Conservation (phyloP, 441 rosid species). For the Syzygium syzygioides region DNA sequence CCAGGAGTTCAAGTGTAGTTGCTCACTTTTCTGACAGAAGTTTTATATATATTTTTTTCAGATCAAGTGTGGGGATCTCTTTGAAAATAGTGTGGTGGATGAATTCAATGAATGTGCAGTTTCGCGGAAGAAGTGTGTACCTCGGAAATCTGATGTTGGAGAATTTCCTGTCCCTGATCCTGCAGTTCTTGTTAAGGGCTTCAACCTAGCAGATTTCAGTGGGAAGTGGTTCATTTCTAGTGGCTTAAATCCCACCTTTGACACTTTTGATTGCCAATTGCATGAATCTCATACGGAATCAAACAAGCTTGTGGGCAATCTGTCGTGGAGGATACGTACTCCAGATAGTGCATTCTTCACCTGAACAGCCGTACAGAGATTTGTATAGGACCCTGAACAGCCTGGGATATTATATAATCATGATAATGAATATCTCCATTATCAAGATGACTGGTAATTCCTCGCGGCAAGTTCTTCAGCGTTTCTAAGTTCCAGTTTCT, state of each 20-base stretch:
- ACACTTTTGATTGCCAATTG: slow-evolving; percentile 76
- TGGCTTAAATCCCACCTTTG: slow-evolving; percentile 91
- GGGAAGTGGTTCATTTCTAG: slow-evolving; percentile 91
- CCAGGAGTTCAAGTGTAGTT: neutral
- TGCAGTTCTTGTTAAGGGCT: slow-evolving; percentile 57
- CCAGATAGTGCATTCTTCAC: slow-evolving; percentile 80
- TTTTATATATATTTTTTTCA: slow-evolving; percentile 20
- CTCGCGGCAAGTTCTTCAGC: neutral
- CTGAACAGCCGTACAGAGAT: slow-evolving; percentile 61
- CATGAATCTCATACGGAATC: slow-evolving; percentile 81
- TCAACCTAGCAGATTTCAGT: slow-evolving; percentile 63
- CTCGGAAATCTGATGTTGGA: slow-evolving; percentile 77
- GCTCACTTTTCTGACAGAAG: neutral
- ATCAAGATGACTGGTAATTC: slow-evolving; percentile 92
- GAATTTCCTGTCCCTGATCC: slow-evolving; percentile 90
- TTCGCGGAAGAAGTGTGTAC: slow-evolving; percentile 84
- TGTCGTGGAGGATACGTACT: slow-evolving; percentile 79
- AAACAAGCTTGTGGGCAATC: slow-evolving; percentile 62
- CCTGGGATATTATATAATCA: slow-evolving; percentile 82
- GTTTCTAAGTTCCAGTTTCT: neutral
- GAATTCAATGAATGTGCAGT: slow-evolving; percentile 95
- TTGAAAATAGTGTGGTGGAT: slow-evolving; percentile 78
- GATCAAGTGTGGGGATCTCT: slow-evolving; percentile 94
- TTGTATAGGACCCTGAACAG: slow-evolving; percentile 68
- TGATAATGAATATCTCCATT: slow-evolving; percentile 88